These are phyloP conservation scores for Raddia distichophylla DNA, from an alignment of 176 grass and related monocot genomes.

Conservation along the genomic window DNA sequence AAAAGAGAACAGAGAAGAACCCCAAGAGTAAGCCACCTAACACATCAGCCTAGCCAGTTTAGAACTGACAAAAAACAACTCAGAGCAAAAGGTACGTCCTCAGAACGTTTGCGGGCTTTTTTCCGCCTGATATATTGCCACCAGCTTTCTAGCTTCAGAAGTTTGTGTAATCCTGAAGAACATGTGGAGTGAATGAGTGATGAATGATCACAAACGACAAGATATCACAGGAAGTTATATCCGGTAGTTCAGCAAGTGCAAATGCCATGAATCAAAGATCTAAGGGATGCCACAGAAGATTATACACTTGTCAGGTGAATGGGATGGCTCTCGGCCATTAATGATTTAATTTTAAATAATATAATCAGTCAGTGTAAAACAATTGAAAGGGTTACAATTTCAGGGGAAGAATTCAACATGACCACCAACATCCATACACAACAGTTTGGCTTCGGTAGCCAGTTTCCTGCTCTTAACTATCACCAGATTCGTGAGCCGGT, in stretches of 20 bases:
- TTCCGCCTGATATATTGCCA: constrained; percentile 8
- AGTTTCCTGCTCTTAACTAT: constrained; percentile 73
- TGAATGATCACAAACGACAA: constrained; percentile 7
- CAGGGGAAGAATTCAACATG: constrained; percentile 94
- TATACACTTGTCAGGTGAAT: not conserved
- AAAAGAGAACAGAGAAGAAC: too few relatives aligned
- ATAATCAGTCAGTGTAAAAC: constrained; percentile 41
- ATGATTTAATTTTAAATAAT: constrained; percentile 50
- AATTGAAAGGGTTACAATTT: constrained; percentile 39
- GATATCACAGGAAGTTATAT: not conserved
- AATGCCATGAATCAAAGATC: not conserved
- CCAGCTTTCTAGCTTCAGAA: not conserved
- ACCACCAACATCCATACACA: constrained; percentile 89
- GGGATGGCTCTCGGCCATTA: not conserved
- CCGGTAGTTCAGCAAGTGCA: constrained; percentile 5
- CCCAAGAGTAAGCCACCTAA: too few relatives aligned
- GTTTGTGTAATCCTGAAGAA: constrained; percentile 25
- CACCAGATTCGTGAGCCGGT: constrained; percentile 73
- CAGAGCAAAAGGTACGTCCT: too few relatives aligned
- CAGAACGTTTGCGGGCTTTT: too few relatives aligned
- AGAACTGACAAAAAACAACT: too few relatives aligned
- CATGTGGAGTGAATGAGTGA: not conserved
- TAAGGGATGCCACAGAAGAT: not conserved
- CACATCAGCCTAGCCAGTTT: too few relatives aligned
- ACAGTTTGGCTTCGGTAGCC: constrained; percentile 69